Percentiles rank a stretch among this genome's conserved stretches.
Evolutionary conservation across 2,329 filamentous ascomycete species (phyloP).

Genomic region (Tolypocladium sp.): DNA sequence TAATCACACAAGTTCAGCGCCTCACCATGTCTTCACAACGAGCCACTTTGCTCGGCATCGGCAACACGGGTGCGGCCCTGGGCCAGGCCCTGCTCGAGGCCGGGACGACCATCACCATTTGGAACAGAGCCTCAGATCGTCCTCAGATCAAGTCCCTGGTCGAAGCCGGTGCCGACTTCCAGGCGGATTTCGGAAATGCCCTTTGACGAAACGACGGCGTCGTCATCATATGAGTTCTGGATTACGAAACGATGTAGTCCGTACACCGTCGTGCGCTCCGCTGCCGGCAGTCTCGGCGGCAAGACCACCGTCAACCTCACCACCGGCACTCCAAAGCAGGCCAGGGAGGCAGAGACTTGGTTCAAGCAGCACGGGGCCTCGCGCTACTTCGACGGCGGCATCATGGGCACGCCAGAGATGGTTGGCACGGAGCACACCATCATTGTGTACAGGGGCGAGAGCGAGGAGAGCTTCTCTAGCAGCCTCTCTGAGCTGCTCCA

Average conservation of each 20-base stretch:
- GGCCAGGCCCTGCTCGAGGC: too few species aligned
- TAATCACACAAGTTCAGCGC: too few species aligned
- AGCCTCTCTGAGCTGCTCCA: background rate
- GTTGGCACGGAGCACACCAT: constrained; percentile 12
- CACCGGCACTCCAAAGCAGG: constrained; percentile 3
- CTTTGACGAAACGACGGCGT: too few species aligned
- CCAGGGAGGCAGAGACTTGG: constrained; percentile 8
- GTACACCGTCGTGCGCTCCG: constrained; percentile 2
- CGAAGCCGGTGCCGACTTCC: too few species aligned
- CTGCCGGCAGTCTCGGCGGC: constrained; percentile 3
- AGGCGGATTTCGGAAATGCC: too few species aligned
- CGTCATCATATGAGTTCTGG: constrained; percentile 15
- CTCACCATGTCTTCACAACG: background rate
- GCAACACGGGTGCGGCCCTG: too few species aligned
- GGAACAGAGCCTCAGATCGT: too few species aligned
- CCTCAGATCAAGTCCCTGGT: too few species aligned
- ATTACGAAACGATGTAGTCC: constrained; percentile 14
- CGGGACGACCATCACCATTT: too few species aligned
- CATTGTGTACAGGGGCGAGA: constrained; percentile 13
- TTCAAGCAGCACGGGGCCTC: constrained; percentile 5
- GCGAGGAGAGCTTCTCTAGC: constrained; percentile 4
- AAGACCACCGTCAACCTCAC: constrained; percentile 19
- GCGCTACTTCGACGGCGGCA: constrained; percentile 17
- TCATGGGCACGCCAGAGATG: constrained; percentile 18
- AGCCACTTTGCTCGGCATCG: background rate